Percentiles rank a stretch among this genome's conserved stretches.
phyloP scores from a whole-genome alignment of 306 rosid genomes.

The Prunus dulcis region DNA sequence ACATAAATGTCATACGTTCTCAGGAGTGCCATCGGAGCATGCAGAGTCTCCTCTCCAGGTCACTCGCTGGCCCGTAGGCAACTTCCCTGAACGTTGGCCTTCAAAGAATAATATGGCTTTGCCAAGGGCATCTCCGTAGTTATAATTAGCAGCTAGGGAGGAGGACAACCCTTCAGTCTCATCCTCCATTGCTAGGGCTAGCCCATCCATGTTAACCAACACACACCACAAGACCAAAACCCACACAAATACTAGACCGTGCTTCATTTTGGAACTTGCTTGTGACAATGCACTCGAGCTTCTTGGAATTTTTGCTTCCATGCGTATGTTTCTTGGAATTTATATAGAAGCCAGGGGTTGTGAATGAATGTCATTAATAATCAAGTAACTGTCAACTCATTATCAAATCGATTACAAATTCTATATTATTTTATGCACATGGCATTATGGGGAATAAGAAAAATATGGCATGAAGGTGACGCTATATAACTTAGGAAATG shows the following conservation, averaged over 20 bases:
- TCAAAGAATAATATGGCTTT: conserved; percentile 76
- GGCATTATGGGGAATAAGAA: background rate
- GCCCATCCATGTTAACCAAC: conserved; percentile 27
- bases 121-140: conserved; percentile 51
- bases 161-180: conserved; percentile 7
- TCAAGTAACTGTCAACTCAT: background rate
- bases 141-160: conserved; percentile 19
- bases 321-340: conserved; percentile 9
- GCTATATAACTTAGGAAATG: background rate
- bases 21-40: conserved; percentile 61
- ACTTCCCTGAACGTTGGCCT: conserved; percentile 83
- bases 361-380: background rate
- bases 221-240: conserved; percentile 33
- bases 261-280: conserved; percentile 2
- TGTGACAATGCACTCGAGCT: background rate
- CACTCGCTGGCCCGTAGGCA: conserved; percentile 54
- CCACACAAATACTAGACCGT: conserved; percentile 26
- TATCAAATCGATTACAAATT: background rate
- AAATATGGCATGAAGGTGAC: background rate
- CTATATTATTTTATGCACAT: background rate
- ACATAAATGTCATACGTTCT: conserved; percentile 34
- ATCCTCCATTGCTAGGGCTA: conserved; percentile 25
- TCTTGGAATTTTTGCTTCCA: background rate
- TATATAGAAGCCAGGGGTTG: background rate
- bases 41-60: conserved; percentile 78